Percentiles rank a stretch among this genome's conserved stretches.
These are phyloP conservation scores for Tuber indicum DNA, from an alignment of 495 filamentous ascomycete genomes.

Conservation along the genomic window DNA sequence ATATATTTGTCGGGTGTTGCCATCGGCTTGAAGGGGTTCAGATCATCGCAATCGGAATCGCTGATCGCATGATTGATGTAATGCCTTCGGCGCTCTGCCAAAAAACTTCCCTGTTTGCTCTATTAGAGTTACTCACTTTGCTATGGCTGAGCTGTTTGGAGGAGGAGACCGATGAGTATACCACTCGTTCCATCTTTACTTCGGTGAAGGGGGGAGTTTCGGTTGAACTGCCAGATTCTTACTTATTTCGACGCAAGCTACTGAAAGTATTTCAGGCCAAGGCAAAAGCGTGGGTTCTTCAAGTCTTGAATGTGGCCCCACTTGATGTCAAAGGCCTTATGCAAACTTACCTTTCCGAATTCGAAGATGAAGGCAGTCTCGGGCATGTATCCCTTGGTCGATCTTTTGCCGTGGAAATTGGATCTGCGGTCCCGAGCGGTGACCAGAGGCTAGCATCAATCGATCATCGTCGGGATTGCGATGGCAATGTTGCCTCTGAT, in stretches of 20 bases:
- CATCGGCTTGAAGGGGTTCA: conserved; percentile 87
- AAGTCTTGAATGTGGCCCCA: conserved; percentile 75
- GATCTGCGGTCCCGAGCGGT: conserved; percentile 73
- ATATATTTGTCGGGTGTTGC: conserved; percentile 79
- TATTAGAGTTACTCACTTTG: conserved; percentile 81
- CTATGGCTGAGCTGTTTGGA: conserved; percentile 95
- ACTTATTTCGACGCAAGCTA: conserved; percentile 67
- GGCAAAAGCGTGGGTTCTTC: conserved; percentile 71
- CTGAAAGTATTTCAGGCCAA: conserved; percentile 67
- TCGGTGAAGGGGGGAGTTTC: conserved; percentile 67
- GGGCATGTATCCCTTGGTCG: conserved; percentile 88
- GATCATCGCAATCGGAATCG: conserved; percentile 68
- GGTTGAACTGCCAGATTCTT: conserved; percentile 88
- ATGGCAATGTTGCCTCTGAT: conserved; percentile 84
- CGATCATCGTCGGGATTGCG: conserved; percentile 58
- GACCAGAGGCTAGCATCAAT: conserved; percentile 78
- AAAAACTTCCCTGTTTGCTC: conserved; percentile 77
- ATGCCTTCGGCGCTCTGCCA: conserved; percentile 89
- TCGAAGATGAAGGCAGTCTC: conserved; percentile 76
- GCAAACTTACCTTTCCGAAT: conserved; percentile 91
- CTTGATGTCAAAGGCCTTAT: conserved; percentile 91
- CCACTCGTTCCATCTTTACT: conserved; percentile 69
- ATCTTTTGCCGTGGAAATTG: conserved; percentile 91
- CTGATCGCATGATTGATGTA: conserved; percentile 72
- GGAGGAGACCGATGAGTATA: conserved; percentile 87